Evolutionary conservation across 805 yeast genomes (phyloP).

Genomic region (Wickerhamomyces silvicola): DNA sequence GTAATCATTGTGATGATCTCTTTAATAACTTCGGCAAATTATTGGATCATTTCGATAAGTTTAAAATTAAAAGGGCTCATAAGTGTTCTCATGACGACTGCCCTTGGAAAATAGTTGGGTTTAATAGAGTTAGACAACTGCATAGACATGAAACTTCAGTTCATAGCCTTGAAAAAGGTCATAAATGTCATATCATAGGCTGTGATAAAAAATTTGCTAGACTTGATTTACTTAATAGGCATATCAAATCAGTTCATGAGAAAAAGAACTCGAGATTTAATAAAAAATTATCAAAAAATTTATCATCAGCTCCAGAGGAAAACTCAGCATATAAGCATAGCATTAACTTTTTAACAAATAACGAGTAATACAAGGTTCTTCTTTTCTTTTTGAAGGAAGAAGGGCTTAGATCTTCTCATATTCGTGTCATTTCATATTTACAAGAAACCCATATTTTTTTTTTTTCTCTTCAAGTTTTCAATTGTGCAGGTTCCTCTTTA

Average conservation of each 20-base stretch:
- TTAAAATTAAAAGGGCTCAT: conserved; percentile 26
- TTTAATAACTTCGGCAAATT: conserved; percentile 27
- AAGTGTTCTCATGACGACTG: conserved; percentile 29
- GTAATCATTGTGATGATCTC: conserved; percentile 30
- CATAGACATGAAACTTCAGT: conserved; percentile 25
- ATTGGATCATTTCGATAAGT: conserved; percentile 30
- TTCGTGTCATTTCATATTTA: background rate
- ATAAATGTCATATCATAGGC: conserved; percentile 66
- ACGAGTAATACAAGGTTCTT: conserved; percentile 2
- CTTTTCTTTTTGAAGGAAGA: background rate
- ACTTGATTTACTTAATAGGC: conserved; percentile 30
- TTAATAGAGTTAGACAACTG: conserved; percentile 29
- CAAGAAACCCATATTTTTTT: background rate
- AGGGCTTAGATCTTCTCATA: too few species aligned
- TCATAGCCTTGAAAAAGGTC: conserved; percentile 30
- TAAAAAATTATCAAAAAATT: conserved; percentile 17
- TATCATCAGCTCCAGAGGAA: conserved; percentile 2
- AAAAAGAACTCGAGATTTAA: conserved; percentile 35
- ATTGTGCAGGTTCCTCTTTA: too few species aligned
- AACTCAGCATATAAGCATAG: conserved; percentile 14
- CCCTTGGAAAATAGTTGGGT: conserved; percentile 38
- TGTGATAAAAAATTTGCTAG: conserved; percentile 63
- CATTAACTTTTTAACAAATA: conserved; percentile 18
- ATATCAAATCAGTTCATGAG: conserved; percentile 30
- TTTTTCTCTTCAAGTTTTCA: background rate